Base-by-base conservation (phyloP, 352 stramenopile species). In the Pythium chondricola region DNA sequence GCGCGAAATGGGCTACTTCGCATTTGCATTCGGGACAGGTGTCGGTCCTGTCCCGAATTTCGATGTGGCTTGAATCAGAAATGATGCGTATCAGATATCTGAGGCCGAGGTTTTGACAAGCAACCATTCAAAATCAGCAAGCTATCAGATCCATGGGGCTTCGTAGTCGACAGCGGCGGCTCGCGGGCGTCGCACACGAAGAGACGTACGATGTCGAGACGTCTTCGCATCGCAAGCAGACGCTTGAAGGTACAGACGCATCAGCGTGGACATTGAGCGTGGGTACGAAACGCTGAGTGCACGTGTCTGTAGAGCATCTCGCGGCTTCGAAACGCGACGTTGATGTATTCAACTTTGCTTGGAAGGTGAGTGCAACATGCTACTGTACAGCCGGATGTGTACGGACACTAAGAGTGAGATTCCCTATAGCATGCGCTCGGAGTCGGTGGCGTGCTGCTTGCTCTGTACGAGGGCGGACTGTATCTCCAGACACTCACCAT, bases 151-250 rank as follows among this genome's bases (percentile, higher is more conserved):
- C 3, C 48, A 83, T 83, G 72, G 69, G 69, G 7, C 62, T 83
- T 1, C 66, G 72, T 2, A 81, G 69, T 39, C 59, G 71, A 25
- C 64, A 80, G 43, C 69, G 71, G 32, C 69, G 67, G 25, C 52
- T 68, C 18, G 59, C 57, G 11, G 63, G 72, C 54, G 56, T 76
- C 21, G 46, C 59, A 0, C 39, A 54, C 25, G 61, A 69, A 25
- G 62, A 65, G 6, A 56, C 59, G 18, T 79, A 72, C 48, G 69
- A 79, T 45, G 40, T 63, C 20, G 66, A 84, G 52, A 58, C 65
- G 13, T 61, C 43, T 17, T 47, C 49, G n/a, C 63, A 73, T 38
- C 54, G 45, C 11, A 50, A 43, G 10, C 41, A 63, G 35, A 75
- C 65, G n/a, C 62, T 78, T 1, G 53, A 74, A 53, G 48, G 55